A percentile compares a stretch with the other conserved stretches of the same genome.
These are phyloP conservation scores for Artemisia tridentata DNA, from an alignment of 129 eudicot genomes.

Conservation along the genomic window DNA sequence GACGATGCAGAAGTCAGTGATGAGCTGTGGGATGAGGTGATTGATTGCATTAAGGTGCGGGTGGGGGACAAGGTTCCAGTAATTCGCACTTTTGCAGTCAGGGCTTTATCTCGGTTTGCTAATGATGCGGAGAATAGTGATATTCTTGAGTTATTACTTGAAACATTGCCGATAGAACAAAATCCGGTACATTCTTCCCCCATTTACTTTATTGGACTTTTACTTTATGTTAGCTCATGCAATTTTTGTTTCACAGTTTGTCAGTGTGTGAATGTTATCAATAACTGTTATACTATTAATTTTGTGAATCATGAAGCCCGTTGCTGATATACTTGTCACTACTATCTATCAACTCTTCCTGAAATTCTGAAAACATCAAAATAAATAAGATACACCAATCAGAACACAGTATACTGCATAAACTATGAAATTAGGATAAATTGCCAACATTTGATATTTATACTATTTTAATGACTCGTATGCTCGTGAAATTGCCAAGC, in stretches of 20 bases:
- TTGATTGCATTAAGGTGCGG: constrained; percentile 74
- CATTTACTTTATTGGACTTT: neutral
- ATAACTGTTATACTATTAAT: too few species aligned
- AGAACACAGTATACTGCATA: too few species aligned
- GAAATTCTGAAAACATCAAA: neutral
- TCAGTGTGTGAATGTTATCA: too few species aligned
- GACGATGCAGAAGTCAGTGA: constrained; percentile 88
- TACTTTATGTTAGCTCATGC: too few species aligned
- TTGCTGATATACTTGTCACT: neutral
- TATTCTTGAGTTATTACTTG: constrained; percentile 75
- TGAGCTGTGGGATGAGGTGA: constrained; percentile 95
- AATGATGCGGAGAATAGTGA: constrained; percentile 89
- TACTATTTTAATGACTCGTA: neutral
- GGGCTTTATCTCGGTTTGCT: constrained; percentile 88
- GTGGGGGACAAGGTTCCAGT: constrained; percentile 68
- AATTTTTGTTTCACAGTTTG: too few species aligned
- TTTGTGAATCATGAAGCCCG: neutral
- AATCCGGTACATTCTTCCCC: constrained; percentile 52
- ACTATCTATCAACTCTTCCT: neutral
- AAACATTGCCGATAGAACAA: constrained; percentile 63
- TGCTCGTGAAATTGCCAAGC: neutral
- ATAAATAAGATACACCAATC: neutral
- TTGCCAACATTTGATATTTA: neutral
- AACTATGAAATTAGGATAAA: neutral
- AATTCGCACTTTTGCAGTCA: constrained; percentile 75